Conservation (phyloP, 2,329 filamentous ascomycete genomes). For the Cordyceps javanica region DNA sequence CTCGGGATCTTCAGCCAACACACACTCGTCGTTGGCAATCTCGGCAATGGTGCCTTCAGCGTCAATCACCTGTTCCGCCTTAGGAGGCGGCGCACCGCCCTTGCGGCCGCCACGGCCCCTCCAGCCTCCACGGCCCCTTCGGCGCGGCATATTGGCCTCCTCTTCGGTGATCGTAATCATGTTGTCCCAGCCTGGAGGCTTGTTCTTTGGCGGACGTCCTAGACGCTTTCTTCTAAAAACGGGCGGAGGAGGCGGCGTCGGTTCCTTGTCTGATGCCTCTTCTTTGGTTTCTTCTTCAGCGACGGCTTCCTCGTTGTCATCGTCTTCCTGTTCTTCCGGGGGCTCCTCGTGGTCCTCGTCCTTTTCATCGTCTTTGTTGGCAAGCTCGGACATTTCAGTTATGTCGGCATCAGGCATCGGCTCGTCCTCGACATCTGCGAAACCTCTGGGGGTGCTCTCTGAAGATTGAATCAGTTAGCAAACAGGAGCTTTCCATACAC, state of each 20-base stretch:
- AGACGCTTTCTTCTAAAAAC: constrained; percentile 69
- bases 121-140: constrained; percentile 66
- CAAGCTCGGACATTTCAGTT: constrained; percentile 18
- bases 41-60: constrained; percentile 90
- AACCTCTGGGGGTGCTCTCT: constrained; percentile 39
- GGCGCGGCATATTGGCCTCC: constrained; percentile 53
- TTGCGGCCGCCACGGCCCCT: constrained; percentile 58
- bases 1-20: constrained; percentile 76
- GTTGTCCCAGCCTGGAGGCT: constrained; percentile 70
- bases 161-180: constrained; percentile 50
- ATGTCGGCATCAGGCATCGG: constrained; percentile 29
- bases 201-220: constrained; percentile 82
- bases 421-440: constrained; percentile 36
- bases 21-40: constrained; percentile 87
- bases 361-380: constrained; percentile 41
- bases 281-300: constrained; percentile 37
- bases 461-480: constrained; percentile 12
- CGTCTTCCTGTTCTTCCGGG: constrained; percentile 32
- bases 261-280: constrained; percentile 39
- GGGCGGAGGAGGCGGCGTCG: constrained; percentile 51
- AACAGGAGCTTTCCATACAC: background rate
- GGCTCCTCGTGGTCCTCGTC: constrained; percentile 30
- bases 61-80: constrained; percentile 79
- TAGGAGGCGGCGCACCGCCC: constrained; percentile 65
- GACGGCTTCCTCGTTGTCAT: constrained; percentile 28